Evolutionary conservation across 2,329 filamentous ascomycete genomes (phyloP), one percentile per base, ranked within the genome.

Genomic region (Beauveria pseudobassiana): DNA sequence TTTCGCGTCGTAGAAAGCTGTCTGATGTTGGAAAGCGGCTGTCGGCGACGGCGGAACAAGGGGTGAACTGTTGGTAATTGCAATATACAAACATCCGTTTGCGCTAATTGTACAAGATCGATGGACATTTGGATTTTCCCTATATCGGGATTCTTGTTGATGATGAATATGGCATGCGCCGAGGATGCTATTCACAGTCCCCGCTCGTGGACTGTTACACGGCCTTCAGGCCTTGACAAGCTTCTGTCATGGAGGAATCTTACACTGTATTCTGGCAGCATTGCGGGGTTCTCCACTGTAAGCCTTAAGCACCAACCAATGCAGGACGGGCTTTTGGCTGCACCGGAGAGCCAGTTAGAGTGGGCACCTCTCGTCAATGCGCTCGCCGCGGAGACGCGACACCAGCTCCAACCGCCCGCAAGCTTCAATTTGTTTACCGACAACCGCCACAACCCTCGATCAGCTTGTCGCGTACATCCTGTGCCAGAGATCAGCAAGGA

Each of bases 311-410:
- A 57, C 43, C 45, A 49, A 9, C 43, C 8, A 48, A 48, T 38
- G 34, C 12, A 38, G 34, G 34, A 38, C 34, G 34, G 34, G 34
- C 34, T 38, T 38, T 38, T 38, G 34, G 10, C 54, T n/a, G 43
- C 20, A 9, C 4, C 28, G 14, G 34, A 42, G 34, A 26, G 51
- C 5, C 7, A 9, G 12, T 28, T 22, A 43, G 12, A 45, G 50
- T 55, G 52, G 49, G 45, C 45, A 42, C 55, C 45, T n/a, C 34
- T 49, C 18, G 18, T 45, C 22, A 26, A 57, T 57, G 54, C 54
- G 43, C 43, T 18, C 53, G 40, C 40, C 40, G 42, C 53, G 4
- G 26, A 50, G 56, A 59, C 46, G 56, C 56, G 56, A 59, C 56
- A 22, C 26, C 38, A 50, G 22, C 14, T 50, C 7, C 56, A 38